These are phyloP conservation scores for Candida pini DNA, from an alignment of 805 yeast species.

Conservation along the genomic window DNA sequence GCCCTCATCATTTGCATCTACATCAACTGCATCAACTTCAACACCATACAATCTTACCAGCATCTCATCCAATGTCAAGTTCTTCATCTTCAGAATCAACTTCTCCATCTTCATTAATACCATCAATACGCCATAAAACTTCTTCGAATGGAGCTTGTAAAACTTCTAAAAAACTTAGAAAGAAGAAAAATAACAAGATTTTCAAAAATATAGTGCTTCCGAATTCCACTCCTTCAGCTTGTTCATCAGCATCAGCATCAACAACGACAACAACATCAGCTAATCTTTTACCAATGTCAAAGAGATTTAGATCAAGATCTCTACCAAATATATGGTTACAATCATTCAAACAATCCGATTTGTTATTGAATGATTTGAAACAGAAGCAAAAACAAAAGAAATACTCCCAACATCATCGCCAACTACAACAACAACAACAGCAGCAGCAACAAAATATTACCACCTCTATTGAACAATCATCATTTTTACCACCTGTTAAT, in stretches of 20 bases:
- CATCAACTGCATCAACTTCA: conserved; percentile 9
- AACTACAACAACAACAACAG: conserved; percentile 14
- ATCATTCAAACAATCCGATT: conserved; percentile 15
- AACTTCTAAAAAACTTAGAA: conserved; percentile 9
- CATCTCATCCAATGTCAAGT: background rate
- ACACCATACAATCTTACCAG: background rate
- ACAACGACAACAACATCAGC: conserved; percentile 1
- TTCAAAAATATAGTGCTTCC: conserved; percentile 5
- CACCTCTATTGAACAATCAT: background rate
- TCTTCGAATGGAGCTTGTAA: background rate
- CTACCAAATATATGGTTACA: conserved; percentile 30
- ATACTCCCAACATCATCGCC: conserved; percentile 15
- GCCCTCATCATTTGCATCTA: conserved; percentile 1
- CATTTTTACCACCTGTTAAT: conserved; percentile 69
- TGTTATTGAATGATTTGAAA: conserved; percentile 15
- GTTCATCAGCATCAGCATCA: conserved; percentile 5
- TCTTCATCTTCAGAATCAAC: conserved; percentile 8
- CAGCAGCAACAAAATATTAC: background rate
- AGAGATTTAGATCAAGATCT: conserved; percentile 29
- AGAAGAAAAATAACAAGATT: conserved; percentile 10
- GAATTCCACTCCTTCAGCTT: conserved; percentile 1
- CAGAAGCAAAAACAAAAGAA: conserved; percentile 20
- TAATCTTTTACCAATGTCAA: conserved; percentile 15
- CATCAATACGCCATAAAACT: background rate
- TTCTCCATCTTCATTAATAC: conserved; percentile 8